phyloP scores from a whole-genome alignment of 83 land plant species.

The Diphasiastrum complanatum region DNA sequence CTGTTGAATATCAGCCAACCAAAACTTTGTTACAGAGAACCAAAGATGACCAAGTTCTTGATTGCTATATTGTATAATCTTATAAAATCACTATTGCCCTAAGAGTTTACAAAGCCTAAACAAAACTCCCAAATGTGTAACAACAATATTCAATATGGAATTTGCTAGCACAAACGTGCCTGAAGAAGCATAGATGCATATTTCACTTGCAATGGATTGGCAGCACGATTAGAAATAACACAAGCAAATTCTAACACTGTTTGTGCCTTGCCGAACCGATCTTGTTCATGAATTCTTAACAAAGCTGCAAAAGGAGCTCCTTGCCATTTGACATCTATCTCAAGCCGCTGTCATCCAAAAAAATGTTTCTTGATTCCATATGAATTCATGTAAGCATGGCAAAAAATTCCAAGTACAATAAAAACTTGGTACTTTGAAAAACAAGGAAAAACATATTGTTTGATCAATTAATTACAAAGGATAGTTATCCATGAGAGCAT shows the following conservation, averaged over 20 bases:
- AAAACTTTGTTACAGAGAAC: not conserved
- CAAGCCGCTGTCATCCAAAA: conserved; percentile 44
- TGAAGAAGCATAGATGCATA: conserved; percentile 64
- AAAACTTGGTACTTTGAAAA: too few species aligned
- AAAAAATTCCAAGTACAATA: too few species aligned
- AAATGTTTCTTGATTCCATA: too few species aligned
- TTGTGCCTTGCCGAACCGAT: conserved; percentile 33
- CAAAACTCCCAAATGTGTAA: not conserved
- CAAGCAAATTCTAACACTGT: conserved; percentile 42
- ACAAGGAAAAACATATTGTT: too few species aligned
- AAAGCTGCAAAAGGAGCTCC: conserved; percentile 83
- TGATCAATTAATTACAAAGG: too few species aligned
- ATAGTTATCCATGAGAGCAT: too few species aligned
- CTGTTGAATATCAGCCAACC: conserved; percentile 29
- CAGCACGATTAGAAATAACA: conserved; percentile 39
- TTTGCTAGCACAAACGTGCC: conserved; percentile 35
- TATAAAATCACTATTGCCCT: not conserved
- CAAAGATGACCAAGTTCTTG: not conserved
- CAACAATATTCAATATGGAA: not conserved
- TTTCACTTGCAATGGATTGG: conserved; percentile 62
- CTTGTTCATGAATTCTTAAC: conserved; percentile 50
- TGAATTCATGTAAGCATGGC: too few species aligned
- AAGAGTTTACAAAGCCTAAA: not conserved
- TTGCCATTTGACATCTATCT: conserved; percentile 68
- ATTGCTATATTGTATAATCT: not conserved